Percentiles rank a stretch among this genome's conserved stretches.
phyloP scores from a whole-genome alignment of 805 yeast species.

The Schwanniomyces sp. region DNA sequence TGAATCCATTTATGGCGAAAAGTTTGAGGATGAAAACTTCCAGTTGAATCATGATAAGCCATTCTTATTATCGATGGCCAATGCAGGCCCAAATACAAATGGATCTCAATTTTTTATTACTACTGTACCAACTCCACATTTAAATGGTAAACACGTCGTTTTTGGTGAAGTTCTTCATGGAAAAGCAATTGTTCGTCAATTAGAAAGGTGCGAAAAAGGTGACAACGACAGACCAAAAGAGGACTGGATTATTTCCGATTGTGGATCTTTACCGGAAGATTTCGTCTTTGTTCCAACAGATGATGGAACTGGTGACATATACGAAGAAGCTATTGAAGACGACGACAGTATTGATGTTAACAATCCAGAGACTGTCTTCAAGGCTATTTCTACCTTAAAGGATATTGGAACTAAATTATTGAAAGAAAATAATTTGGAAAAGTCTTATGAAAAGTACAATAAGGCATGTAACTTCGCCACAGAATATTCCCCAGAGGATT shows the following conservation, averaged over 20 bases:
- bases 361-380: slow-evolving; percentile 64
- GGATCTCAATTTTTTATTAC: slow-evolving; percentile 96
- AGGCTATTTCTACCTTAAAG: slow-evolving; percentile 66
- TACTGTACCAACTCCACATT: slow-evolving; percentile 89
- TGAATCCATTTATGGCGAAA: slow-evolving; percentile 45
- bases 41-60: slow-evolving; percentile 75
- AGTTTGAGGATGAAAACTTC: slow-evolving; percentile 90
- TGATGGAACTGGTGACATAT: slow-evolving; percentile 84
- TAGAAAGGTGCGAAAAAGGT: slow-evolving; percentile 71
- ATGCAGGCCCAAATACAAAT: slow-evolving; percentile 92
- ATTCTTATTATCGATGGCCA: slow-evolving; percentile 92
- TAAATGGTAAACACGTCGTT: slow-evolving; percentile 94
- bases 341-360: slow-evolving; percentile 63
- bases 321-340: slow-evolving; percentile 73
- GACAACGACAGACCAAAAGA: slow-evolving; percentile 67
- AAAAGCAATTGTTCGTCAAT: slow-evolving; percentile 71
- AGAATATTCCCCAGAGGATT: slow-evolving; percentile 73
- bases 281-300: slow-evolving; percentile 52
- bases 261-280: slow-evolving; percentile 74
- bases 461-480: slow-evolving; percentile 71
- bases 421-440: slow-evolving; percentile 58
- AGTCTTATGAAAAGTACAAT: slow-evolving; percentile 65
- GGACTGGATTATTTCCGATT: slow-evolving; percentile 70
- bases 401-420: slow-evolving; percentile 75
- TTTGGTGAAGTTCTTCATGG: slow-evolving; percentile 88